Evolutionary conservation across 2,329 filamentous ascomycete genomes (phyloP), one percentile per base, ranked within the genome.

Genomic region (Epichloe baconii): DNA sequence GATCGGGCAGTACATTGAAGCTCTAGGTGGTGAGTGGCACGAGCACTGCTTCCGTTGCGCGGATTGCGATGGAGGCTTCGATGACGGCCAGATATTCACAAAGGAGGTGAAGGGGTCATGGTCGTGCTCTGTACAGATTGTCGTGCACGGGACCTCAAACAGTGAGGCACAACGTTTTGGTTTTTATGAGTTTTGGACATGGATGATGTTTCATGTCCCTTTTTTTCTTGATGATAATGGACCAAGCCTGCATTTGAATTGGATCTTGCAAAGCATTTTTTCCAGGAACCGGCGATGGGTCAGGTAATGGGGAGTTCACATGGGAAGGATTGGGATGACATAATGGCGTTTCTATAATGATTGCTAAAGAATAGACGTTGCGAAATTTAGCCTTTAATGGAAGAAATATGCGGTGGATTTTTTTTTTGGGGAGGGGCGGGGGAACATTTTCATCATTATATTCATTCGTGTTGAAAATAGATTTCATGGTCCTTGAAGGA

Each of bases 21-120:
- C 93, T 0, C 73, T 98, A 43, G 91, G 88, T 5, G 82, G 81
- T 12, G 91, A 97, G 71, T 98, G 93, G 90, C 93, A 98, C 68
- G 83, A 88, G 51, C 76, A 82, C 53, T 98, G 93, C 67, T 98
- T 98, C 70, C 82, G 83, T 51, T 98, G 93, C 64, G 77, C 74
- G 15, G 71, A 72, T 15, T 85, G 81, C 59, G 66, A 71, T 11
- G 77, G 76, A 37, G 74, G 76, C 0, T 84, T 85, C 57, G 75
- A 78, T 37, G 80, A 84, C 57, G 80, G 81, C 0, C 78, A 82
- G 62, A 78, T 84, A 57, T 84, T 83, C 62, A 78, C 79, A 41
- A 75, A 77, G 54, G 70, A 77, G 49, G 72, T 74, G 21, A 57
- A 61, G 1, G 71, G n/a, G 72, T 72, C 3, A 72, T 70, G 54